Conservation (phyloP, 2,329 filamentous ascomycete species). For the Kalmusia sp. region DNA sequence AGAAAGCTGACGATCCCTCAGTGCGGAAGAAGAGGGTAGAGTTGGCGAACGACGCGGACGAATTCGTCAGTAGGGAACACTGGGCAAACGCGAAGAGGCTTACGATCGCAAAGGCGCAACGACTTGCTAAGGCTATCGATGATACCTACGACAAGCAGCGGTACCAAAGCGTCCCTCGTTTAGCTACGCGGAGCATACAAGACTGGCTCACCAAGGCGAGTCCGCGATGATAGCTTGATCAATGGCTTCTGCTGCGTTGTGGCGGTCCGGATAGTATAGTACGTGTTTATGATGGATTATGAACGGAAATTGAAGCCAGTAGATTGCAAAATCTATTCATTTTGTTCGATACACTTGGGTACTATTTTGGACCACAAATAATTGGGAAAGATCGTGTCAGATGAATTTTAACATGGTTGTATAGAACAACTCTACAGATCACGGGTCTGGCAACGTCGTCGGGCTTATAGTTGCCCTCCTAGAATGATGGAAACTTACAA, state of each 20-base stretch:
- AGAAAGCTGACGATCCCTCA: constrained; percentile 32
- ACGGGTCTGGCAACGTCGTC: no score
- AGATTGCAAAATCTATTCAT: no score
- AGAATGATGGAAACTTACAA: no score
- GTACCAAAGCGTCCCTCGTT: constrained; percentile 25
- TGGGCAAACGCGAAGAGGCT: constrained; percentile 37
- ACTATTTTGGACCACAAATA: no score
- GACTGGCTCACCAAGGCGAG: constrained; percentile 31
- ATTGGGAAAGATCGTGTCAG: no score
- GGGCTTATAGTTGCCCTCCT: no score
- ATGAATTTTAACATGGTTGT: no score
- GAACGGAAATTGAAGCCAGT: no score
- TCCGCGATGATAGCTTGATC: constrained; percentile 9
- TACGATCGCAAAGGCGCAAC: constrained; percentile 30
- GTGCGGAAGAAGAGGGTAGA: constrained; percentile 32
- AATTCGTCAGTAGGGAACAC: constrained; percentile 30
- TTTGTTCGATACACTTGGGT: no score
- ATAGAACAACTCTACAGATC: no score
- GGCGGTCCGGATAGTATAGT: neutral
- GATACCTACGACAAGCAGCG: constrained; percentile 32
- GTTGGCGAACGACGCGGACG: constrained; percentile 30
- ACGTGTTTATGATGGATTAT: no score
- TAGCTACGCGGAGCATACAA: constrained; percentile 19
- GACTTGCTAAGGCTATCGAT: constrained; percentile 26
- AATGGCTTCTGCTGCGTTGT: neutral